Evolutionary conservation across 495 filamentous ascomycete species (phyloP), one percentile per base, ranked within the genome.

Genomic region (Jackrogersella minutella): DNA sequence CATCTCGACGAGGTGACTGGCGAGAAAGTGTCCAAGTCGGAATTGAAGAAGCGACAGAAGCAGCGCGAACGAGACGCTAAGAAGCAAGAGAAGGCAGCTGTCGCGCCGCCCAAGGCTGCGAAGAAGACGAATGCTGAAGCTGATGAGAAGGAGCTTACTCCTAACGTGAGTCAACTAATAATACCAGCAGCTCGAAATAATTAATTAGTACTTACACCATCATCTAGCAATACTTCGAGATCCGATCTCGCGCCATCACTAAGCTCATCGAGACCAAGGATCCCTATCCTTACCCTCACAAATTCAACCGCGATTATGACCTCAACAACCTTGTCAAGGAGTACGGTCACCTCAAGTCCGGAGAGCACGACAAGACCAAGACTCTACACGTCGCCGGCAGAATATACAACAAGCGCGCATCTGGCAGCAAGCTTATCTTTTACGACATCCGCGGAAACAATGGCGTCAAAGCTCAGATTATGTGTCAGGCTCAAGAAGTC

Each of bases 11-110:
- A 94, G 62, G 89, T 90, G 60, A 94, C 92, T 36, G 92, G 92
- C 64, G 92, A 96, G 79, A 87, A 82, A 78, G 84, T 85, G 37
- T 93, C 92, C 80, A 95, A 96, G 87, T 86, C 89, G 21, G 92
- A 94, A 79, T 82, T 95, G 76, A 99, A 98, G 91, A 94, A 91
- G 84, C 89, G 94, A 73, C 87, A 93, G 83, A 99, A 97, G 90
- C 82, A 89, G 75, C 88, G 95, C 69, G 86, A 92, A 74, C 88
- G 85, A 77, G 93, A 95, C 26, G 88, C 88, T 65, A 89, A 91
- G 80, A 97, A 96, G 89, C 89, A 89, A 64, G 87, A 91, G 76
- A 93, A 92, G 82, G 91, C 88, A 21, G 91, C 92, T 41, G 82
- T 87, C 66, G 88, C 90, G 51, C 87, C 90, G 8, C 83, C 89